Percentiles rank a stretch among this genome's conserved stretches.
These are phyloP conservation scores for Gossypium longicalyx DNA, from an alignment of 345 rosid genomes.

Conservation along the genomic window DNA sequence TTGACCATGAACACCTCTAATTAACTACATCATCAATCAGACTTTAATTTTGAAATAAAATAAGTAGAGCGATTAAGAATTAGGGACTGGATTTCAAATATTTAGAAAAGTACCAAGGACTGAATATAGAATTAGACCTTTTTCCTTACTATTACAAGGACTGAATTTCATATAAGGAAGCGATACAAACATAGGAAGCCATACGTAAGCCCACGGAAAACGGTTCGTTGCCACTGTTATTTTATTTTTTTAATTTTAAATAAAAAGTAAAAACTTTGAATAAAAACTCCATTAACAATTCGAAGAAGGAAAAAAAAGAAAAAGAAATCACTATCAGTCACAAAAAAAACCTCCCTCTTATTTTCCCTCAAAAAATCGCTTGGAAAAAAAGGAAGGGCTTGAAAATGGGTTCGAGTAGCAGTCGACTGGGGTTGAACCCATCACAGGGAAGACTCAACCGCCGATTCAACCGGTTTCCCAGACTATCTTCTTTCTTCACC, in stretches of 20 bases:
- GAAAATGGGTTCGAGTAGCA: slow-evolving; percentile 52
- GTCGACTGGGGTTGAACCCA: slow-evolving; percentile 36
- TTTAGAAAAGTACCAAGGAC: no score
- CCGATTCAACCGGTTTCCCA: slow-evolving; percentile 27
- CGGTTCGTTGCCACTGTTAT: background rate
- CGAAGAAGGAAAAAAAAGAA: background rate
- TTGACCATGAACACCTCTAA: no score
- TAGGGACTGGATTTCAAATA: no score
- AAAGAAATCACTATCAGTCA: background rate
- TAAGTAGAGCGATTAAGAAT: no score
- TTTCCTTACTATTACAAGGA: no score
- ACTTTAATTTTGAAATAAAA: no score
- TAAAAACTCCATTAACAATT: background rate
- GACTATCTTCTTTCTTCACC: slow-evolving; percentile 33
- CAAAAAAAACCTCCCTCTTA: background rate
- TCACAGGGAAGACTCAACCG: slow-evolving; percentile 29
- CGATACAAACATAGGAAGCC: background rate
- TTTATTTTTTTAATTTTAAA: no score
- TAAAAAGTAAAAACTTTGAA: background rate
- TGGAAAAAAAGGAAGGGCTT: background rate
- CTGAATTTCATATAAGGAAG: no score
- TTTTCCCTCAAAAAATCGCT: background rate
- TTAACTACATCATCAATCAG: no score
- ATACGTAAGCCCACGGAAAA: background rate
- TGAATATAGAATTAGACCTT: no score